A percentile compares a stretch with the other conserved stretches of the same genome.
These are phyloP conservation scores for Epichloe glyceriae DNA, from an alignment of 2,329 filamentous ascomycete genomes.

Conservation along the genomic window DNA sequence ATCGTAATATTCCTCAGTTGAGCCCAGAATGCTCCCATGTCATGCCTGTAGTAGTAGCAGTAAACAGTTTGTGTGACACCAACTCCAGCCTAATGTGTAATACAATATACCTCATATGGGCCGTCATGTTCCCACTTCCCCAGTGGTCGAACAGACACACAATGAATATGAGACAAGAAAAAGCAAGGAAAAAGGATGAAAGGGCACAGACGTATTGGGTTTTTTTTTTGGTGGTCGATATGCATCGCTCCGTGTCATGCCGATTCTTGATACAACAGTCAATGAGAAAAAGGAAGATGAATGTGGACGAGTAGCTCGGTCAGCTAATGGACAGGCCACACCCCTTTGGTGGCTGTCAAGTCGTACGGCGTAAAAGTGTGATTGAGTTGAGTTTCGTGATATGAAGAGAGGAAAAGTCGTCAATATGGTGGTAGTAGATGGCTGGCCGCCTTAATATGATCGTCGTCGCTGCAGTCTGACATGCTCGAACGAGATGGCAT, in stretches of 20 bases:
- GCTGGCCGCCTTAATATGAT: constrained; percentile 30
- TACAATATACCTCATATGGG: constrained; percentile 15
- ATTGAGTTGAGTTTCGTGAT: constrained; percentile 3
- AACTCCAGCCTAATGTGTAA: constrained; percentile 18
- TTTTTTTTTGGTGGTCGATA: constrained; percentile 24
- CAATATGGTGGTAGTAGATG: background rate
- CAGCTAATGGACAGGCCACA: background rate
- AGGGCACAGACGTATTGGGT: background rate
- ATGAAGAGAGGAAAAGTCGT: background rate
- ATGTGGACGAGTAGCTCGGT: background rate
- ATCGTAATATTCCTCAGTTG: constrained; percentile 18
- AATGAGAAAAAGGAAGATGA: constrained; percentile 8
- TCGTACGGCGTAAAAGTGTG: constrained; percentile 7
- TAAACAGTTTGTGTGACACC: constrained; percentile 15
- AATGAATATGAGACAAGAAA: constrained; percentile 8
- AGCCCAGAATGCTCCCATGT: constrained; percentile 18
- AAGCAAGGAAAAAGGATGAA: constrained; percentile 12
- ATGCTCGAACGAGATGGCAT: constrained; percentile 81
- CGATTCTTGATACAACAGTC: constrained; percentile 31
- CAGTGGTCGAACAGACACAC: constrained; percentile 12
- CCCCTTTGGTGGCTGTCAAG: constrained; percentile 3
- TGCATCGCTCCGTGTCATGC: constrained; percentile 37
- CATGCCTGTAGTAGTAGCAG: constrained; percentile 15
- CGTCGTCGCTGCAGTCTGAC: constrained; percentile 48
- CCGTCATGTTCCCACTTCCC: constrained; percentile 13